These are phyloP conservation scores for Spinacia oleracea DNA, from an alignment of 179 eudicot genomes.

Conservation along the genomic window DNA sequence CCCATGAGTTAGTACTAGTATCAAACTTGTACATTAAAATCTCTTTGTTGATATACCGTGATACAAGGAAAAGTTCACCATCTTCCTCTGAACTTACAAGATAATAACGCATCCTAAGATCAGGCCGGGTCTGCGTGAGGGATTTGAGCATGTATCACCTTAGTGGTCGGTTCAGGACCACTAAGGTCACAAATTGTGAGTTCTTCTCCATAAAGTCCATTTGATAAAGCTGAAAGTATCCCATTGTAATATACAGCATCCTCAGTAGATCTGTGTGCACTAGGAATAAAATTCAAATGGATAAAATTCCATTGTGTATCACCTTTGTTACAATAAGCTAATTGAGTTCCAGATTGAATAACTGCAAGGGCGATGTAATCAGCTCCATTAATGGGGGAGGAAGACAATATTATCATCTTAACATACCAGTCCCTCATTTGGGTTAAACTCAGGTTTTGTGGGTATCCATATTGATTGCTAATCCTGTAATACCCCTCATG, in stretches of 20 bases:
- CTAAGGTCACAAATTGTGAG: not conserved
- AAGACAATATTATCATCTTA: not conserved
- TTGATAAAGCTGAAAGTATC: not conserved
- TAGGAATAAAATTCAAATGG: not conserved
- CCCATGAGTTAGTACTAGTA: not conserved
- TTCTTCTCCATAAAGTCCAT: not conserved
- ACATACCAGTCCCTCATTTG: not conserved
- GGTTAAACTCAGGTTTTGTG: not conserved
- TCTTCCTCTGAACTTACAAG: not conserved
- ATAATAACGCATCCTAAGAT: not conserved
- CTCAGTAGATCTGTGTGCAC: conserved; percentile 4
- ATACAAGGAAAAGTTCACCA: not conserved
- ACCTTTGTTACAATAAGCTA: not conserved
- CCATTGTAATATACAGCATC: conserved; percentile 1
- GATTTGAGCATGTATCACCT: not conserved
- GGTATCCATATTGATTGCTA: not conserved
- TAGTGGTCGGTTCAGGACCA: not conserved
- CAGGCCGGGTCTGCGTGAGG: not conserved
- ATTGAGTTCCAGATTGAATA: not conserved
- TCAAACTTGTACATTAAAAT: not conserved
- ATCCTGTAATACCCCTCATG: not conserved
- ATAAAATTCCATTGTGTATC: not conserved
- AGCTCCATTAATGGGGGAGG: not conserved
- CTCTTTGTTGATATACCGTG: not conserved
- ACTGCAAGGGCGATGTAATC: not conserved